A percentile compares a stretch with the other conserved stretches of the same genome.
phyloP scores from a whole-genome alignment of 2,329 filamentous ascomycete species.

The Biscogniauxia sp. region DNA sequence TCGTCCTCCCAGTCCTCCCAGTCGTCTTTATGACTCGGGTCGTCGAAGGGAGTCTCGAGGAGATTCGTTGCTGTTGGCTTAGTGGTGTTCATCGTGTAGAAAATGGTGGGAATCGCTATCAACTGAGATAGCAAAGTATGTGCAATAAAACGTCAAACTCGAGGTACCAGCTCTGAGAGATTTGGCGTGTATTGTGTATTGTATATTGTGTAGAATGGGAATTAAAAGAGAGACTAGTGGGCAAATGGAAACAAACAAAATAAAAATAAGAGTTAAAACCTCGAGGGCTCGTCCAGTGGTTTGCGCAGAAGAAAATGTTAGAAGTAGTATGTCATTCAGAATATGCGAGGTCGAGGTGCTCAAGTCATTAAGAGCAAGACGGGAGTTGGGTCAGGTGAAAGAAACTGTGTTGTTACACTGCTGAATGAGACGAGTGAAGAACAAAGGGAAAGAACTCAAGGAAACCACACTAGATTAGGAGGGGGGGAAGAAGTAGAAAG shows the following conservation, averaged over 20 bases:
- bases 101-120: conserved; percentile 3
- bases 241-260: not conserved
- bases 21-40: conserved; percentile 22
- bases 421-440: conserved; percentile 13
- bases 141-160: conserved; percentile 21
- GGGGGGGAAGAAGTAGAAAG: conserved; percentile 8
- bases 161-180: conserved; percentile 28
- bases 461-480: conserved; percentile 12
- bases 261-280: conserved; percentile 1
- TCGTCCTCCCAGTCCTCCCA: conserved; percentile 35
- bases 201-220: not conserved
- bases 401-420: conserved; percentile 6
- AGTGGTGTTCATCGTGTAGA: conserved; percentile 23
- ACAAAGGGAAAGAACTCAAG: conserved; percentile 21
- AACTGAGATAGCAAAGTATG: conserved; percentile 10
- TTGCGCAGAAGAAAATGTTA: not conserved
- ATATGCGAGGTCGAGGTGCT: conserved; percentile 1
- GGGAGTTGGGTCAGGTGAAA: conserved; percentile 10
- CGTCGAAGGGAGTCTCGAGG: conserved; percentile 13
- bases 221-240: not conserved
- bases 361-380: conserved; percentile 16
- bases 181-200: conserved; percentile 8
- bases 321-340: not conserved
- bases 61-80: conserved; percentile 21
- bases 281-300: not conserved